Evolutionary conservation across 1,284 basidiomycete species (phyloP).

Genomic region (Wallemia hederae): DNA sequence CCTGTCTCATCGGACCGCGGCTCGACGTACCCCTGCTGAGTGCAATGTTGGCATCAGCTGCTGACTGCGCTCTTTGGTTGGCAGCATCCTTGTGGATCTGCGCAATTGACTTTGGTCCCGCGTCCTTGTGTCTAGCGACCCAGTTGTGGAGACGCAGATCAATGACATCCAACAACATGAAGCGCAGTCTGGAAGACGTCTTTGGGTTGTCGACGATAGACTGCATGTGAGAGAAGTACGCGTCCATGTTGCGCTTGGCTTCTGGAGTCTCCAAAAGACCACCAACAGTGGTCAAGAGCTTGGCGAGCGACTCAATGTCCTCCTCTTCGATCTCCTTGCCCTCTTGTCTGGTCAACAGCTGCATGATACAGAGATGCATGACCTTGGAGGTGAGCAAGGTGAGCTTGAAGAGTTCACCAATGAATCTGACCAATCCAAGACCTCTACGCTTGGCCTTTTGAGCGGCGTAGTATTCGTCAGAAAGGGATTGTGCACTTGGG

Average conservation of each 20-base stretch:
- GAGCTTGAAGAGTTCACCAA: conserved; percentile 90
- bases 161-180: conserved; percentile 66
- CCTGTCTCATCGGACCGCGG: conserved; percentile 27
- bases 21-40: conserved; percentile 41
- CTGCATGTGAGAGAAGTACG: conserved; percentile 74
- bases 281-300: conserved; percentile 69
- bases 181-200: conserved; percentile 63
- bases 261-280: conserved; percentile 45
- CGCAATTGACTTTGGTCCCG: conserved; percentile 64
- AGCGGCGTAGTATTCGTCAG: conserved; percentile 85
- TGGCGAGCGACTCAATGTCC: conserved; percentile 85
- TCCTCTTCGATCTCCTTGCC: conserved; percentile 66
- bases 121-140: conserved; percentile 37
- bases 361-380: conserved; percentile 90
- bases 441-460: conserved; percentile 92
- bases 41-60: conserved; percentile 18
- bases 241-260: conserved; percentile 56
- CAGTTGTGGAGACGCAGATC: conserved; percentile 64
- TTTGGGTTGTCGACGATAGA: conserved; percentile 41
- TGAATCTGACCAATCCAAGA: conserved; percentile 87
- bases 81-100: conserved; percentile 43
- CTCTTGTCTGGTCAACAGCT: conserved; percentile 65
- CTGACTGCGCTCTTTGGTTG: conserved; percentile 3
- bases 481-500: conserved; percentile 24
- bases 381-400: conserved; percentile 80